These are phyloP conservation scores for Serendipita vermifera DNA, from an alignment of 768 basidiomycete genomes.

Conservation along the genomic window DNA sequence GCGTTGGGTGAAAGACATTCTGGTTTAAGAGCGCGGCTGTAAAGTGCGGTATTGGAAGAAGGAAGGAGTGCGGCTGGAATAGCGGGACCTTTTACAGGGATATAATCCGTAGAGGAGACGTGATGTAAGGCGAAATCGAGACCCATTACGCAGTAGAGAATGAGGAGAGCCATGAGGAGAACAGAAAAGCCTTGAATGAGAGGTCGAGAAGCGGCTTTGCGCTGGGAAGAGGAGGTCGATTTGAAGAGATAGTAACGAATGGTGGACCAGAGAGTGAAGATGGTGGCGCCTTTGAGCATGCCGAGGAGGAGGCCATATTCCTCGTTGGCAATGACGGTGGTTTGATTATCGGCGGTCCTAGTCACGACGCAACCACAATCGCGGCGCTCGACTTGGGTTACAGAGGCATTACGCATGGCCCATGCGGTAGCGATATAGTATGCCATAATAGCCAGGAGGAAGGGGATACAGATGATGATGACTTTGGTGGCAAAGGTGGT, in stretches of 20 bases:
- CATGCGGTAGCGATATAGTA: neutral
- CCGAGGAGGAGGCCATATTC: constrained; percentile 4
- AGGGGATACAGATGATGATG: constrained; percentile 1
- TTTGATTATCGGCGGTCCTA: neutral
- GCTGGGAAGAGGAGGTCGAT: neutral
- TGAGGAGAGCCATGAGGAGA: neutral
- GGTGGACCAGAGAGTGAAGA: neutral
- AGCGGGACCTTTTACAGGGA: neutral
- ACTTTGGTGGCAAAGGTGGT: neutral
- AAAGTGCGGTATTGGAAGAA: neutral
- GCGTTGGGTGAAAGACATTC: neutral
- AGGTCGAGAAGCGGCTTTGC: neutral
- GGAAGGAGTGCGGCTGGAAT: neutral
- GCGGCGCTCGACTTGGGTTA: neutral
- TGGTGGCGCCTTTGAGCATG: constrained; percentile 3
- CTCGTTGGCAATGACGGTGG: neutral
- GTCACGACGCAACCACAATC: neutral
- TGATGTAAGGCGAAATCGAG: constrained; percentile 2
- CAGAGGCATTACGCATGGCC: neutral
- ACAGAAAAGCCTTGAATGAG: neutral
- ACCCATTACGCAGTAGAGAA: neutral
- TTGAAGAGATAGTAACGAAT: neutral
- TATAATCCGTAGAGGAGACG: neutral
- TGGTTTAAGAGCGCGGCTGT: neutral
- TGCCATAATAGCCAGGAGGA: constrained; percentile 3